Conservation (phyloP, 805 yeast species). For the Wickerhamiella lipophila region DNA sequence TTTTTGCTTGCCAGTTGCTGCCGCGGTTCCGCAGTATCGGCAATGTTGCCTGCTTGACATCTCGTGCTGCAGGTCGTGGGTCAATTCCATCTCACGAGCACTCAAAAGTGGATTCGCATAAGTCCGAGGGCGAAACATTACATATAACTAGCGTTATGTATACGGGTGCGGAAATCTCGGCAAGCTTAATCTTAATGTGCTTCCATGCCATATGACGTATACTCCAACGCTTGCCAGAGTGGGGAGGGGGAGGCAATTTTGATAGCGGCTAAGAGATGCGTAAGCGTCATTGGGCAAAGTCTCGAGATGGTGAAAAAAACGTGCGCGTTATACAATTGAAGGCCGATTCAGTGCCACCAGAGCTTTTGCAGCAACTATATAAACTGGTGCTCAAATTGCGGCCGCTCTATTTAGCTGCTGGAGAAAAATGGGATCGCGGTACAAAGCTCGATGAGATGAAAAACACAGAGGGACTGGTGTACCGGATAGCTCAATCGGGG, state of each 20-base stretch:
- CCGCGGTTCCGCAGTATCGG: too few species aligned
- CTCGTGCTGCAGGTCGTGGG: neutral
- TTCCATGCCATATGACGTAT: too few species aligned
- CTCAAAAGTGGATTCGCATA: neutral
- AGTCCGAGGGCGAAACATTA: neutral
- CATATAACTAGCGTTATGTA: too few species aligned
- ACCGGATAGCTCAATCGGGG: constrained; percentile 10
- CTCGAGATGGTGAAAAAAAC: neutral
- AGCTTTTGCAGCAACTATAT: constrained; percentile 17
- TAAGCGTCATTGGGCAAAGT: neutral
- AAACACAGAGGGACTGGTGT: constrained; percentile 17
- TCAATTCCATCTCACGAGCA: neutral
- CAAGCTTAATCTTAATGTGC: too few species aligned
- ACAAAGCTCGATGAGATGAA: constrained; percentile 22
- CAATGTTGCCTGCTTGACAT: too few species aligned
- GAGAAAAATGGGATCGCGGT: constrained; percentile 22
- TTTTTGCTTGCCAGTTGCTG: too few species aligned
- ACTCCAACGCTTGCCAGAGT: too few species aligned
- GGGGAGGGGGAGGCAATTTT: too few species aligned
- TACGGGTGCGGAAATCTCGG: too few species aligned
- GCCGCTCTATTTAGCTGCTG: constrained; percentile 20
- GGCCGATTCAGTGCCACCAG: neutral
- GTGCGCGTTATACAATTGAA: neutral
- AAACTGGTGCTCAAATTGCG: constrained; percentile 19
- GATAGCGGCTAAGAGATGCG: neutral